A percentile compares a stretch with the other conserved stretches of the same genome.
These are phyloP conservation scores for Pythium aquatile DNA, from an alignment of 352 stramenopile species.

Conservation along the genomic window DNA sequence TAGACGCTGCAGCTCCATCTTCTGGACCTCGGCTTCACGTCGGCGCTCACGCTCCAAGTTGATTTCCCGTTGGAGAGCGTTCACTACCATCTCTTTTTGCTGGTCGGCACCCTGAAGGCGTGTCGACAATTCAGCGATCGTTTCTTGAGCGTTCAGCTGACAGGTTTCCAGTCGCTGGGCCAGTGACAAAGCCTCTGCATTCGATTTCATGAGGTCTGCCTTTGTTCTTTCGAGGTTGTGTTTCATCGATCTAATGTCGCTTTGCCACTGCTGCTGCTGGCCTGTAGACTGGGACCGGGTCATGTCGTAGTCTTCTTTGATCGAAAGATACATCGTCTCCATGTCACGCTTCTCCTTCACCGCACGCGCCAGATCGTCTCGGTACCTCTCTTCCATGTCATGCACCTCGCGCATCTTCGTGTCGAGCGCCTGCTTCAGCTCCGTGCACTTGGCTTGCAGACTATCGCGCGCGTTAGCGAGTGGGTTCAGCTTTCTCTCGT, in stretches of 20 bases:
- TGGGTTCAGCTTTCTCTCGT: slow-evolving; percentile 57
- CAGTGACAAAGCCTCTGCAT: slow-evolving; percentile 40
- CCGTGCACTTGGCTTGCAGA: slow-evolving; percentile 45
- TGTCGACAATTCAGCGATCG: slow-evolving; percentile 49
- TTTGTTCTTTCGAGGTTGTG: slow-evolving; percentile 55
- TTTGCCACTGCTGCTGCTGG: slow-evolving; percentile 44
- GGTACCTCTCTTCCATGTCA: slow-evolving; percentile 47
- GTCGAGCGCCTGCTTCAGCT: slow-evolving; percentile 63
- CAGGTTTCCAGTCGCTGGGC: slow-evolving; percentile 51
- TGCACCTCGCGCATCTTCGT: slow-evolving; percentile 44
- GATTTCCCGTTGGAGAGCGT: slow-evolving; percentile 48
- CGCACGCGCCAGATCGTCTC: slow-evolving; percentile 43
- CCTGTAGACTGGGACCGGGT: slow-evolving; percentile 36
- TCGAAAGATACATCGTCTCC: slow-evolving; percentile 40
- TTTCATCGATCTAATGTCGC: slow-evolving; percentile 46
- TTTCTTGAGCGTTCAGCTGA: slow-evolving; percentile 60
- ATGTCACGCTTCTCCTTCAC: slow-evolving; percentile 62
- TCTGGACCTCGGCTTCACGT: slow-evolving; percentile 56
- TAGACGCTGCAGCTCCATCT: slow-evolving; percentile 52
- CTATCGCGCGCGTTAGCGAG: slow-evolving; percentile 51
- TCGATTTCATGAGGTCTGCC: slow-evolving; percentile 44
- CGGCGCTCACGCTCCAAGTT: slow-evolving; percentile 57
- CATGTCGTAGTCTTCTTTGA: slow-evolving; percentile 57
- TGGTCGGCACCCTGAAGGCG: slow-evolving; percentile 53
- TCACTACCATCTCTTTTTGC: slow-evolving; percentile 42